Evolutionary conservation across 352 stramenopile species (phyloP).

Genomic region (Globisporangium camurandrum): DNA sequence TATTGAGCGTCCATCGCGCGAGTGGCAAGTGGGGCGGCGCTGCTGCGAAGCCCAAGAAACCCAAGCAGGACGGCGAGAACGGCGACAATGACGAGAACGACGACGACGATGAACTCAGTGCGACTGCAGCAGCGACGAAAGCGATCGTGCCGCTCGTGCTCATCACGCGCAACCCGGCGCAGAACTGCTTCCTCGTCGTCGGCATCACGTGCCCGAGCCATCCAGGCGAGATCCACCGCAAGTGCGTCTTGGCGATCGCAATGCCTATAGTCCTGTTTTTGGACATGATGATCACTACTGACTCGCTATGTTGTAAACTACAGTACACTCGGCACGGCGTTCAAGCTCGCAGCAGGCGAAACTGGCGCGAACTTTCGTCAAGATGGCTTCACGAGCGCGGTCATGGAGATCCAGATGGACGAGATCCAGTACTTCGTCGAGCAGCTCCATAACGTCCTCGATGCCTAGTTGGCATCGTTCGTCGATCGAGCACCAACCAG

Average conservation of each 20-base stretch:
- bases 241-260: conserved; percentile 36
- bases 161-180: conserved; percentile 81
- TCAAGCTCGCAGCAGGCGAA: conserved; percentile 90
- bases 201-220: conserved; percentile 91
- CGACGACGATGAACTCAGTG: conserved; percentile 18
- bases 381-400: conserved; percentile 94
- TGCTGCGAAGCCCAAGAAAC: conserved; percentile 21
- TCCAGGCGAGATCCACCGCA: conserved; percentile 82
- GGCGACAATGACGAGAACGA: conserved; percentile 5
- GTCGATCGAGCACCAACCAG: no score
- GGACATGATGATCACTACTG: neutral
- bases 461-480: no score
- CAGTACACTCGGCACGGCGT: conserved; percentile 89
- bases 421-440: conserved; percentile 96
- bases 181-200: conserved; percentile 92
- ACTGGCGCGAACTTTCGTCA: conserved; percentile 91
- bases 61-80: conserved; percentile 15
- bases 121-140: conserved; percentile 20
- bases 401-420: conserved; percentile 92
- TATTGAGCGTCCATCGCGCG: conserved; percentile 93
- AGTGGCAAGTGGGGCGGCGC: conserved; percentile 90
- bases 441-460: conserved; percentile 90
- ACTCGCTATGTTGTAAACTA: conserved; percentile 8
- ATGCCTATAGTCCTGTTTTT: neutral
- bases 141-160: conserved; percentile 72